These are phyloP conservation scores for Nepenthes gracilis DNA, from an alignment of 148 eudicot species.

Conservation along the genomic window DNA sequence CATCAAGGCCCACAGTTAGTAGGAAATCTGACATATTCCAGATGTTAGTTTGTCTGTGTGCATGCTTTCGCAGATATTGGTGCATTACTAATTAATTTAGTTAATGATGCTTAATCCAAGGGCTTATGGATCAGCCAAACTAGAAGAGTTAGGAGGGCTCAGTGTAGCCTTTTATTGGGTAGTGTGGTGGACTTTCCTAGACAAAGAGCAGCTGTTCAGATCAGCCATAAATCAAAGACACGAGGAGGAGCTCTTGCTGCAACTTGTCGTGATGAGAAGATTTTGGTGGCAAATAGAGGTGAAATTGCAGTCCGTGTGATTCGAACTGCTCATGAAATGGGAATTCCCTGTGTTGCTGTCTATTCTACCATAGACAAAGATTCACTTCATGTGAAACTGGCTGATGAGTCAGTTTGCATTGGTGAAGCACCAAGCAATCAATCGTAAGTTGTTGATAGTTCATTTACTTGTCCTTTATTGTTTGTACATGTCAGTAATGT, in stretches of 20 bases:
- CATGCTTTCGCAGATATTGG: no score
- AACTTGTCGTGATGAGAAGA: conserved; percentile 60
- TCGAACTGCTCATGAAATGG: conserved; percentile 96
- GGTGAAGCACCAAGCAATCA: conserved; percentile 99
- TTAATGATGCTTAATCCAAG: no score
- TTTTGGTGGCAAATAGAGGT: conserved; percentile 94
- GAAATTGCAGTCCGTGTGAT: conserved; percentile 98
- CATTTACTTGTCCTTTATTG: not conserved
- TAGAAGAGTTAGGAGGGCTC: no score
- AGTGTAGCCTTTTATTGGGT: no score
- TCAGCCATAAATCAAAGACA: conserved; percentile 31
- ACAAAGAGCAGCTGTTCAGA: conserved; percentile 35
- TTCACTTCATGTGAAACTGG: conserved; percentile 91
- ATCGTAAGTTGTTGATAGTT: conserved; percentile 45
- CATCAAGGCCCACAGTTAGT: no score
- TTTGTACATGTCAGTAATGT: not conserved
- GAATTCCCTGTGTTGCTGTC: conserved; percentile 98
- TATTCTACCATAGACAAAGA: conserved; percentile 96
- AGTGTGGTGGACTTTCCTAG: conserved; percentile 39
- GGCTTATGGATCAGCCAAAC: no score
- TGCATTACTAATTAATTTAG: no score
- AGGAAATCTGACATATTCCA: no score
- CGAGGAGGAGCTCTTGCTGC: conserved; percentile 69
- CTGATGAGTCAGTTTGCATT: conserved; percentile 95
- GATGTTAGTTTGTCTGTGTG: no score